Evolutionary conservation across 2,329 filamentous ascomycete species (phyloP), one percentile per base, ranked within the genome.

Genomic region (Phialocephala sp.): DNA sequence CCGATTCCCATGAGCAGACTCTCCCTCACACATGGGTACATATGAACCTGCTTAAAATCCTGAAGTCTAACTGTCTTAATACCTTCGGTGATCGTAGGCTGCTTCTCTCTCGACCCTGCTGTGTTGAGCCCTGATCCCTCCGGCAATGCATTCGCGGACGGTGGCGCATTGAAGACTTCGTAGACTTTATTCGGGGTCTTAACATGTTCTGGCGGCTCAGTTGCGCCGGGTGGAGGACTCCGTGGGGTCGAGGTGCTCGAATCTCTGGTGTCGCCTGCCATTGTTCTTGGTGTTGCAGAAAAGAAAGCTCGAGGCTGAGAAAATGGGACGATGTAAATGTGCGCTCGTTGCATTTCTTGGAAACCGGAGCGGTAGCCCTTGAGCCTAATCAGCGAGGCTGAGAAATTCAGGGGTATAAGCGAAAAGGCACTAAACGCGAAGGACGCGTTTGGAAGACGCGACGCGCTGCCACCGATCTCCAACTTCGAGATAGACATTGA

Each of bases 1-100:
- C 87, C 91, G 73, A 99, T 96, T 27, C 93, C 95, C 1, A 91
- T 88, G 72, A 98, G 81, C 61, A 97, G 83, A 1, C 92, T 90
- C 75, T 97, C 90, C 67, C 94, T 85, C 22, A 92, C 91, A 78
- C 95, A 98, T 0, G 94, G 94, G 64, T 88, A 86, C 77, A 91
- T 90, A 77, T 94, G 89, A 61, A 96, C 82, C 54, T 87, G 86
- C 54, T 87, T 78, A 69, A 94, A 91, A 73, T 94, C 92, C 45
- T 89, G 83, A 45, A 83, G 75, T 67, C 88, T 88, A 67, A 94
- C 88, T 57, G 84, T 86, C 68, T 87, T 85, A 59, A 94, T 81
- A 0, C 87, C 91, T 50, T 92, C 88, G 43, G 78, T 77, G n/a
- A 89, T 72, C 57, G 76, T 85, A 63, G 80, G 82, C 6, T 60